Evolutionary conservation across 345 rosid genomes (phyloP), one percentile per base, ranked within the genome.

Genomic region (Camelina sativa): DNA sequence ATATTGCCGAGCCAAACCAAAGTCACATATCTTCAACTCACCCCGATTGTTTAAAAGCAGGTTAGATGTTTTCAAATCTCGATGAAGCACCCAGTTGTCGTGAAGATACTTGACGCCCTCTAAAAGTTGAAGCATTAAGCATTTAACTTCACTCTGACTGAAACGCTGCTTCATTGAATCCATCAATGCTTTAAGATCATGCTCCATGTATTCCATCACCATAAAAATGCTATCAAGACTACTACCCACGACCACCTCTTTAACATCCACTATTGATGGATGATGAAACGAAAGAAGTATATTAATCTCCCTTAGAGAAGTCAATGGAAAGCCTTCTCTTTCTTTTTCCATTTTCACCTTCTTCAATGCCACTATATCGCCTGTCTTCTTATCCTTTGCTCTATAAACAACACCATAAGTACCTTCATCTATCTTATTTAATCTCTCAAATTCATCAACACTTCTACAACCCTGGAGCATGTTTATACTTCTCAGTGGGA

Each of bases 191-290:
- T 92, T 95, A 20, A 95, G 89, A 79, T 95, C 99, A 85, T 95
- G 99, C 81, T 95, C 98, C 99, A 95, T 95, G 77, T 95, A 95
- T 78, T 95, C 99, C 99, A 95, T 95, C 72, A 88, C 99, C 99
- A 95, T 95, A 80, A 85, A 95, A 75, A 95, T 95, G 79, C 97
- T 95, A 80, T 95, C 96, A 67, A 95, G 91, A 77, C 68, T 95
- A 77, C 91, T 86, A 65, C 99, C 99, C 40, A 95, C 97, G 63
- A 95, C 99, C 72, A 95, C 98, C 85, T 95, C 99, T 82, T 95
- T 95, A 62, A 95, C 99, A 79, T 95, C 99, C 67, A 95, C 98
- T 48, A 95, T 82, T 48, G 99, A 90, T 25, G 94, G 86, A 71
- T 95, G 98, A 79, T 95, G 97, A 80, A 92, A 95, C 6, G 99